Conservation (phyloP, 805 yeast species). For the Yamadazyma sp. region DNA sequence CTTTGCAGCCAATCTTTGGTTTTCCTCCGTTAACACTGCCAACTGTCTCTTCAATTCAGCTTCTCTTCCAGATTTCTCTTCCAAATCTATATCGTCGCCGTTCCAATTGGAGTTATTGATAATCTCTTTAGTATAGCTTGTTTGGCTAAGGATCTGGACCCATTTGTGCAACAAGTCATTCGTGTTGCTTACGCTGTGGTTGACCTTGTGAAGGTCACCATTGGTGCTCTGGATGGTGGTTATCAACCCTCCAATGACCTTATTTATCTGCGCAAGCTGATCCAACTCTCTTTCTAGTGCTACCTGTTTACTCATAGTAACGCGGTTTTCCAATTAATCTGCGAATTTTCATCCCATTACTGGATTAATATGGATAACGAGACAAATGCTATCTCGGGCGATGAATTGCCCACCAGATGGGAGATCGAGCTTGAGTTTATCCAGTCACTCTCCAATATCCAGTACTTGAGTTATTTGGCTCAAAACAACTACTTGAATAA, state of each 20-base stretch:
- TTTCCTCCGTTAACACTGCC: conserved; percentile 27
- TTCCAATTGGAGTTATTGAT: conserved; percentile 45
- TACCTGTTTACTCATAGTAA: conserved; percentile 17
- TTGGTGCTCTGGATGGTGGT: conserved; percentile 28
- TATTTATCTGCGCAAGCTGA: conserved; percentile 33
- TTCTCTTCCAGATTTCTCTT: conserved; percentile 22
- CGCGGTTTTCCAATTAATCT: too few relatives aligned
- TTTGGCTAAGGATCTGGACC: conserved; percentile 62
- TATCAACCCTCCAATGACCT: conserved; percentile 29
- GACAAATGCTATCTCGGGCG: conserved; percentile 15
- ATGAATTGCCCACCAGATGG: conserved; percentile 71
- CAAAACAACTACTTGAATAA: conserved; percentile 77
- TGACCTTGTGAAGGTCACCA: conserved; percentile 29
- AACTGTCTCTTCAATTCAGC: conserved; percentile 26
- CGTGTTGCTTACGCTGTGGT: conserved; percentile 47
- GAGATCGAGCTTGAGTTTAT: conserved; percentile 92
- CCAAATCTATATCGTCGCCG: conserved; percentile 27
- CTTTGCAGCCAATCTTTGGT: conserved; percentile 20
- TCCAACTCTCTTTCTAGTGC: conserved; percentile 29
- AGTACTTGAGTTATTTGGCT: conserved; percentile 81
- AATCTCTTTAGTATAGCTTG: conserved; percentile 51
- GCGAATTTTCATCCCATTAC: too few relatives aligned
- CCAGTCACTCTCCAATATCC: conserved; percentile 87
- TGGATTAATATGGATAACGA: conserved; percentile 3
- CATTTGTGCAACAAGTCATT: conserved; percentile 55